Evolutionary conservation across 495 filamentous ascomycete species (phyloP).

Genomic region (Podospora comata): DNA sequence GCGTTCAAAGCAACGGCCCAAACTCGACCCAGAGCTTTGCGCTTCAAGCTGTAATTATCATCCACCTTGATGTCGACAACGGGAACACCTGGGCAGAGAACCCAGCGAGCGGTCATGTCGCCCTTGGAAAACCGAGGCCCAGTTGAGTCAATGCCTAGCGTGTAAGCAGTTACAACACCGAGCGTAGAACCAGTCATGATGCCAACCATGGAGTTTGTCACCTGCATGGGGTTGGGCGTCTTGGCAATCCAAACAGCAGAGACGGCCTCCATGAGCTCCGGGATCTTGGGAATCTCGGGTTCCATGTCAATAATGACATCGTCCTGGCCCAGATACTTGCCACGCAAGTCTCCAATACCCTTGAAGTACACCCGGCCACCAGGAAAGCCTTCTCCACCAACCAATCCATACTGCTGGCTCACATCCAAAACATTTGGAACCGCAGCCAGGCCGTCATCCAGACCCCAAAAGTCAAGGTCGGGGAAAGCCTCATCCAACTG

Average conservation of each 20-base stretch:
- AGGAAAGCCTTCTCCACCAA: constrained; percentile 81
- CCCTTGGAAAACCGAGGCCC: constrained; percentile 66
- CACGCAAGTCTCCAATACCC: constrained; percentile 68
- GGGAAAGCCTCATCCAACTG: constrained; percentile 75
- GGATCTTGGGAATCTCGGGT: constrained; percentile 70
- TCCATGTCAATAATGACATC: constrained; percentile 44
- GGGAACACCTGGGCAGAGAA: constrained; percentile 86
- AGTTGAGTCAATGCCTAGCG: constrained; percentile 65
- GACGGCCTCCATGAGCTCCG: constrained; percentile 57
- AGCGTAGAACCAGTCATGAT: constrained; percentile 81
- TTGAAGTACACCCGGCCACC: constrained; percentile 75
- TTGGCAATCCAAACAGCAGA: constrained; percentile 93
- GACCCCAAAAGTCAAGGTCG: constrained; percentile 69
- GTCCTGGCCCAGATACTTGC: constrained; percentile 63
- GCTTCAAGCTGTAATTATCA: constrained; percentile 66
- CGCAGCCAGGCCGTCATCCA: constrained; percentile 70
- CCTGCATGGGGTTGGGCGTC: constrained; percentile 61
- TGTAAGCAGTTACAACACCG: constrained; percentile 81
- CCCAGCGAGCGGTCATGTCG: constrained; percentile 80
- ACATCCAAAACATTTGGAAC: constrained; percentile 85
- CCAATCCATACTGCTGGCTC: constrained; percentile 77
- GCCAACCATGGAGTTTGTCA: constrained; percentile 74
- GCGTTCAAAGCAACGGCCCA: constrained; percentile 91
- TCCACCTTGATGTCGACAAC: constrained; percentile 85
- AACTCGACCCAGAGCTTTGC: constrained; percentile 64